Evolutionary conservation across 108 stramenopile genomes (phyloP), one percentile per base, ranked within the genome.

Genomic region (Cyclotella distinguenda): DNA sequence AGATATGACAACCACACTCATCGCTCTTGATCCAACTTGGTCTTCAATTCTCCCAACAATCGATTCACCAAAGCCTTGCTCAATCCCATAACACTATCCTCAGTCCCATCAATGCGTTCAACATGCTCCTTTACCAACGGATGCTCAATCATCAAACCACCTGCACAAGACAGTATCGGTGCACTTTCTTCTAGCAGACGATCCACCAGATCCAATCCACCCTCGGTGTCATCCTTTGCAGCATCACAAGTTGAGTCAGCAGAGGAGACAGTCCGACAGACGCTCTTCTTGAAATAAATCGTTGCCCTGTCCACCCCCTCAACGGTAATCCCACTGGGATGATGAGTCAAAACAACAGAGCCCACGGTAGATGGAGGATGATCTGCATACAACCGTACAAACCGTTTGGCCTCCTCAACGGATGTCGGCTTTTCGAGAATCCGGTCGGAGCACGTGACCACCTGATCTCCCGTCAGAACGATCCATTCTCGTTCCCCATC

Each of bases 101-200:
- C 84, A 1, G 91, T 85, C 27, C 91, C 91, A 60, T 93, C 91
- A 71, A 93, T 93, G 0, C 73, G 57, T 11, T 79, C 77, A 10
- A 93, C 42, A 63, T 86, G 80, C 44, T 84, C 64, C 44, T 70
- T 53, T 7, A 84, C 84, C 27, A 89, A 56, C n/a, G 85, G 81
- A 73, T 93, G 91, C 52, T 93, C 91, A 48, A 89, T 82, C 91
- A 93, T 93, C 25, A 93, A 67, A 19, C 87, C 91, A 13, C 91
- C 91, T 7, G 91, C 91, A 68, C 91, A 93, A 8, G 60, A 64
- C 40, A 93, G 36, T 18, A 93, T 73, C 22, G 91, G 91, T 59
- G 79, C 88, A 16, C 66, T 81, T 8, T 64, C 65, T 16, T 72
- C 68, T 12, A 90, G 18, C 48, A 93, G 57, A 13, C 55, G 34